A percentile compares a stretch with the other conserved stretches of the same genome.
Evolutionary conservation across 2,329 filamentous ascomycete species (phyloP).

Genomic region (Verticillium longisporum): DNA sequence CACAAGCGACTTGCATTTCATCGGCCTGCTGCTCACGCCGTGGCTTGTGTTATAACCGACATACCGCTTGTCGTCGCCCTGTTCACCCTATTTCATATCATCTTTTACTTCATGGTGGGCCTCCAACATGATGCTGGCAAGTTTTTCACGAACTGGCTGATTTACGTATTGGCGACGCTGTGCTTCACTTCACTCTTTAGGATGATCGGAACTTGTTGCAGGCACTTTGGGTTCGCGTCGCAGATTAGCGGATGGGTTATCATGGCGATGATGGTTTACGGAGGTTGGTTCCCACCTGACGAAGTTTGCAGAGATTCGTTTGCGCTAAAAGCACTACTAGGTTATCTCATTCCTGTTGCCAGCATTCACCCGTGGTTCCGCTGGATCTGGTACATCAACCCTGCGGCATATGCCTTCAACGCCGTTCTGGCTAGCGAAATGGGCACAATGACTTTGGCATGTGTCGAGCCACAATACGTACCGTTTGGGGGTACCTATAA

Average conservation of each 20-base stretch:
- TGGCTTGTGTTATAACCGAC: constrained; percentile 53
- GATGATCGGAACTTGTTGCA: constrained; percentile 47
- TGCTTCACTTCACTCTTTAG: constrained; percentile 53
- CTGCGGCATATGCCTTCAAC: constrained; percentile 68
- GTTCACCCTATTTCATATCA: constrained; percentile 60
- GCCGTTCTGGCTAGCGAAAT: constrained; percentile 67
- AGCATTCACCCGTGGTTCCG: constrained; percentile 66
- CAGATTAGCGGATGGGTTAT: constrained; percentile 44
- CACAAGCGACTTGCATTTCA: constrained; percentile 45
- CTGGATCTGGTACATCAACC: constrained; percentile 72
- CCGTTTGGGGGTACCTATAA: neutral
- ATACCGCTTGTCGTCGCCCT: constrained; percentile 56
- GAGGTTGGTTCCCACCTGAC: constrained; percentile 24
- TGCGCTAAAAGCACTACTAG: constrained; percentile 14
- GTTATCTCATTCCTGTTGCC: constrained; percentile 41
- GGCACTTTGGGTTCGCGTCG: constrained; percentile 32
- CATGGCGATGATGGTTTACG: constrained; percentile 53
- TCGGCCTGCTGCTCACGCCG: constrained; percentile 46
- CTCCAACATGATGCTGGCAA: constrained; percentile 58
- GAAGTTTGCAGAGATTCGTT: too few species aligned
- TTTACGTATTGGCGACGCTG: constrained; percentile 52
- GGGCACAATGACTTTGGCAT: constrained; percentile 23
- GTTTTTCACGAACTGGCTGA: constrained; percentile 60
- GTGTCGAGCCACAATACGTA: constrained; percentile 22
- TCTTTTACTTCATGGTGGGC: constrained; percentile 73